Conservation (phyloP, 257 asterid species). For the Plantago major region DNA sequence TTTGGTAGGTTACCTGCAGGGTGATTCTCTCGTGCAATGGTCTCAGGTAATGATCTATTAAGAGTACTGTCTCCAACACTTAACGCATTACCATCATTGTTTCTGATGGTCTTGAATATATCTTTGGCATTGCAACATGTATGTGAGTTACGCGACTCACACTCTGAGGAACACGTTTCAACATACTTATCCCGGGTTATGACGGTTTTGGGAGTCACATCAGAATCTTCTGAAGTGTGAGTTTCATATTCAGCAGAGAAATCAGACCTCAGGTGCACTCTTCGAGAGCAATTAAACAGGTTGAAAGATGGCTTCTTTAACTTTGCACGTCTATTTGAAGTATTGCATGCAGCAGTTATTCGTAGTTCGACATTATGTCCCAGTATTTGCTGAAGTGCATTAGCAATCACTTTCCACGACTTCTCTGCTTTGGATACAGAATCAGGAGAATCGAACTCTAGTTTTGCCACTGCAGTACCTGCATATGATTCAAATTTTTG, state of each 20-base stretch:
- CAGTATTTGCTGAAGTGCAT: constrained; percentile 64
- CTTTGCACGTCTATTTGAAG: constrained; percentile 24
- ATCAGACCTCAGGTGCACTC: constrained; percentile 38
- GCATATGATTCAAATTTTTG: not conserved
- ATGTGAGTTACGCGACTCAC: constrained; percentile 46
- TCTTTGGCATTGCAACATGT: constrained; percentile 48
- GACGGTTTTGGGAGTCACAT: constrained; percentile 32
- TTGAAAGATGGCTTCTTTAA: constrained; percentile 40
- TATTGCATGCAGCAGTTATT: constrained; percentile 34
- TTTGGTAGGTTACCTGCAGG: constrained; percentile 23
- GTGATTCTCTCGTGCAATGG: constrained; percentile 14
- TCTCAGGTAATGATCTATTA: constrained; percentile 18
- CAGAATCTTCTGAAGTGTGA: constrained; percentile 39
- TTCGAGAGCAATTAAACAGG: constrained; percentile 64
- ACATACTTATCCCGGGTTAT: constrained; percentile 37
- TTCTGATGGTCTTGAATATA: constrained; percentile 45
- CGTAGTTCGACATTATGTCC: constrained; percentile 77
- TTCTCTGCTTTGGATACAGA: constrained; percentile 71
- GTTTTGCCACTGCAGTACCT: constrained; percentile 74
- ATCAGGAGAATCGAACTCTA: constrained; percentile 64
- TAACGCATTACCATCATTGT: constrained; percentile 56
- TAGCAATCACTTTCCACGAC: constrained; percentile 78
- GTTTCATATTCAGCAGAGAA: constrained; percentile 41
- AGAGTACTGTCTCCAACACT: constrained; percentile 37
- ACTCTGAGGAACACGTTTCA: constrained; percentile 54